Percentiles rank a stretch among this genome's conserved stretches.
Conservation (phyloP, 1,284 basidiomycete genomes). For the Exobasidium cylindrosporum region DNA sequence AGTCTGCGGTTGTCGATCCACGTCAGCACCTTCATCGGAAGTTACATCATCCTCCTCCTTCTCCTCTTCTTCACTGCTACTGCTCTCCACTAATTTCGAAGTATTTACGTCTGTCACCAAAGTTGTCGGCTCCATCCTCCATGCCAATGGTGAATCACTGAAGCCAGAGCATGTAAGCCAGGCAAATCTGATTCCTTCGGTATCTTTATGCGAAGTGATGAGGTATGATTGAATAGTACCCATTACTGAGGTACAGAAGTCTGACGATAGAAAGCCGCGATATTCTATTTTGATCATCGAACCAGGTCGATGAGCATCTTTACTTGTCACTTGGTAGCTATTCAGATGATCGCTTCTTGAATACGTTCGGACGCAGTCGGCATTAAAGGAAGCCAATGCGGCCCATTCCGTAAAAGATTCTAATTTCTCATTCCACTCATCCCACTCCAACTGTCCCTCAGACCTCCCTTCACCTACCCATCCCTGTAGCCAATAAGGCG, state of each 20-base stretch:
- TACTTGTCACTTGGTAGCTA: neutral
- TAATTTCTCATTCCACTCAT: constrained; percentile 16
- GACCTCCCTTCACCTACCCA: constrained; percentile 9
- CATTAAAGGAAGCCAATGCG: constrained; percentile 20
- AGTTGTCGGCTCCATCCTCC: neutral
- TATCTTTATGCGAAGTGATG: neutral
- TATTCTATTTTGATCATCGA: neutral
- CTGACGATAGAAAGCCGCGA: constrained; percentile 4
- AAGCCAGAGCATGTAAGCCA: neutral
- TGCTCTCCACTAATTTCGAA: neutral
- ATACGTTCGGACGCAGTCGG: constrained; percentile 9
- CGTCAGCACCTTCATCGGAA: neutral
- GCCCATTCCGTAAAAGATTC: constrained; percentile 31
- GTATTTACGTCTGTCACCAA: neutral
- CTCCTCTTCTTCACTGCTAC: neutral
- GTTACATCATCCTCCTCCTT: neutral
- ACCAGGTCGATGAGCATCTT: neutral
- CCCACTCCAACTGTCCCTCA: constrained; percentile 13
- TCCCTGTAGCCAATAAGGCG: neutral
- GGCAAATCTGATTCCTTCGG: neutral
- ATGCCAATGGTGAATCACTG: constrained; percentile 7
- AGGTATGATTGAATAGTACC: neutral
- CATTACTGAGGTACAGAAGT: neutral
- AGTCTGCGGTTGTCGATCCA: neutral
- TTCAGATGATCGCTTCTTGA: constrained; percentile 1